Evolutionary conservation across 2,329 filamentous ascomycete genomes (phyloP), one percentile per base, ranked within the genome.

Genomic region (Arthroderma sp.): DNA sequence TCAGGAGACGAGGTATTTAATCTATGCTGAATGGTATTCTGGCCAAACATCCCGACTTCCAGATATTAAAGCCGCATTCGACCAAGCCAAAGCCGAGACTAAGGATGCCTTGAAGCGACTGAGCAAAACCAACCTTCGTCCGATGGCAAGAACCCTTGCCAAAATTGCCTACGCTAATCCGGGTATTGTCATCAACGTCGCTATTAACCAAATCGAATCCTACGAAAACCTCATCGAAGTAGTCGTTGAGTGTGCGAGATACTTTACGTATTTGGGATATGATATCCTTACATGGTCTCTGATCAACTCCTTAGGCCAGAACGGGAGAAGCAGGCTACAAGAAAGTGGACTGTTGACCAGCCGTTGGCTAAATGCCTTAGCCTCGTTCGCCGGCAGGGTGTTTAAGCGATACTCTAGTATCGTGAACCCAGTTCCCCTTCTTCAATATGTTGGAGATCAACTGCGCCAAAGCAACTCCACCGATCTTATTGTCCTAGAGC

Each of bases 181-280:
- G 1, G 89, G 89, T 28, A 75, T 94, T 46, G 88, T 96, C 27
- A 94, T 95, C 67, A 80, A 80, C 55, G 83, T 89, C 46, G 86
- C 88, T 5, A 78, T 98, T 47, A 81, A 81, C 50, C 88, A 95
- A 61, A 85, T 95, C 47, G 88, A 98, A 62, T 81, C 83, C 0
- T 98, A 98, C 61, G 84, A 83, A 59, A 98, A 96, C 58, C 74
- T 98, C 49, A 94, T 94, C 46, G 85, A 94, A 49, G 85, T 86
- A 4, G 85, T 98, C 49, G 88, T 96, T 9, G 87, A 95, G 59
- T 95, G 88, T 57, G 87, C 85, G 34, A 82, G 85, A 55, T 95
- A 95, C 60, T 95, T 96, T 54, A 94, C 89, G 1, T 80, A 85
- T 44, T 69, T 98, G 33, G 89, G 85, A 0, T 94, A 94, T 59